Evolutionary conservation across 768 basidiomycete genomes (phyloP).

Genomic region (Crucibulum laeve): DNA sequence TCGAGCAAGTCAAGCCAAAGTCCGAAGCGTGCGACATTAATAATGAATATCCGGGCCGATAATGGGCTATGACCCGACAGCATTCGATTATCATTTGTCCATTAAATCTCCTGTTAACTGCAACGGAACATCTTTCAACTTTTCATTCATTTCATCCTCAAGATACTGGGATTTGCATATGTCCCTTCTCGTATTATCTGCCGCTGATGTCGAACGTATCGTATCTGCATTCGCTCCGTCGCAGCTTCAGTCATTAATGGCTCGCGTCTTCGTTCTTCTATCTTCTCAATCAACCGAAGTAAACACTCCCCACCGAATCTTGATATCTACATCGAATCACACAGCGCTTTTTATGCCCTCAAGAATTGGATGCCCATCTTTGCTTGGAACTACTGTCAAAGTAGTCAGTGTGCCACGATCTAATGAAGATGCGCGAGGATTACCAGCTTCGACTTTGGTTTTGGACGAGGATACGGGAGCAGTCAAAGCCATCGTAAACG

Average conservation of each 20-base stretch:
- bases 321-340: conserved; percentile 48
- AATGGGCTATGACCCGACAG: too few species aligned
- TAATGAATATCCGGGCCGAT: too few species aligned
- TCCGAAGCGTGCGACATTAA: too few species aligned
- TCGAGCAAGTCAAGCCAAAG: too few species aligned
- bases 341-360: conserved; percentile 84
- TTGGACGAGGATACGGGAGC: conserved; percentile 67
- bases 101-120: too few species aligned
- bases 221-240: conserved; percentile 37
- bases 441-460: conserved; percentile 76
- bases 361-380: conserved; percentile 32
- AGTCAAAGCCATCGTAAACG: conserved; percentile 76
- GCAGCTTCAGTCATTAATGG: conserved; percentile 54
- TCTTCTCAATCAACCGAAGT: conserved; percentile 19
- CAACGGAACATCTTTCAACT: too few species aligned
- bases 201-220: conserved; percentile 50
- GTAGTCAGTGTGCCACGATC: conserved; percentile 70
- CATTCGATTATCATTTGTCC: too few species aligned
- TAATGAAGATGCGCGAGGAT: conserved; percentile 40
- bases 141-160: too few species aligned
- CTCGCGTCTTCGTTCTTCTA: conserved; percentile 49
- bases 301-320: conserved; percentile 55
- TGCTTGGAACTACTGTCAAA: conserved; percentile 63
- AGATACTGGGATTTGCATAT: too few species aligned
- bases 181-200: conserved; percentile 62